Evolutionary conservation across 495 filamentous ascomycete genomes (phyloP).

Genomic region (Pseudoneurospora amorphoporcata): DNA sequence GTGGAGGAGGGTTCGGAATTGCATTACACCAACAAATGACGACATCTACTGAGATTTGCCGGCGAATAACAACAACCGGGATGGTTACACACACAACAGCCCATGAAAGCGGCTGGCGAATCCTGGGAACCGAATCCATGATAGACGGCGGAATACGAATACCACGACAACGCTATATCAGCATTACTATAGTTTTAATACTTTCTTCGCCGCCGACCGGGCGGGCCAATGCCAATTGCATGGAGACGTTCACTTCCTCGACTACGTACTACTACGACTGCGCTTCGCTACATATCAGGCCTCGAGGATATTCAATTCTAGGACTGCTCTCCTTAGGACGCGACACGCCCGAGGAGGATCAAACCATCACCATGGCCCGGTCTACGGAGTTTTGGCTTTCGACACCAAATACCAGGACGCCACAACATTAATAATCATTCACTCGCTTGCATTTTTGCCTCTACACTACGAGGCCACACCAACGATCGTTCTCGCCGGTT

Average conservation of each 20-base stretch:
- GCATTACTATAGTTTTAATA: background rate
- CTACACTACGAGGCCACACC: background rate
- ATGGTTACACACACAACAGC: background rate
- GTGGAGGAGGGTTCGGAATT: background rate
- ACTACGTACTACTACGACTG: background rate
- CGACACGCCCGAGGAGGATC: background rate
- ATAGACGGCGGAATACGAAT: background rate
- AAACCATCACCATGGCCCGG: background rate
- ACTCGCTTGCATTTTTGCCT: background rate
- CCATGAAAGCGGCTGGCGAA: background rate
- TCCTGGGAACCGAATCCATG: background rate
- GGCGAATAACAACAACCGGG: background rate
- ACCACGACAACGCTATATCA: background rate
- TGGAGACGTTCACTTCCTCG: background rate
- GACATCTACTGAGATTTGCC: background rate
- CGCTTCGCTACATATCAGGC: background rate
- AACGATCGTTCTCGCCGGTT: background rate
- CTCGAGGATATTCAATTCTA: background rate
- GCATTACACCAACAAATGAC: background rate
- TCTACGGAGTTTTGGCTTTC: background rate
- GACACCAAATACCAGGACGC: background rate
- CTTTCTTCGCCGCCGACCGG: background rate
- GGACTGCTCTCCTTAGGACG: background rate
- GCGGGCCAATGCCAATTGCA: background rate
- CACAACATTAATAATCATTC: background rate